A percentile compares a stretch with the other conserved stretches of the same genome.
Evolutionary conservation across 108 stramenopile species (phyloP).

Genomic region (Conticribra weissflogii): DNA sequence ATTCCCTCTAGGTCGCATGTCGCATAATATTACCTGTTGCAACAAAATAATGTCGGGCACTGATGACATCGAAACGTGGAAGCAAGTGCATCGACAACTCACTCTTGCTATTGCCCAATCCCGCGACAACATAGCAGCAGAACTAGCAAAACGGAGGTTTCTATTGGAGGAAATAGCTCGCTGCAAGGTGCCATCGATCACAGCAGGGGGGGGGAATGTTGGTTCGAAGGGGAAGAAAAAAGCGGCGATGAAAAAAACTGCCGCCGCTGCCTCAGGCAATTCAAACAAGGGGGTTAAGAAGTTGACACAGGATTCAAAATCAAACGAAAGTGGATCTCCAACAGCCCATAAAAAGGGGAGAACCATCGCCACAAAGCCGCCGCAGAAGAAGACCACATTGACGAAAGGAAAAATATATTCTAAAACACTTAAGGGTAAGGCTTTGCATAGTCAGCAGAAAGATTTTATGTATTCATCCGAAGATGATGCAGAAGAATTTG

Average conservation of each 20-base stretch:
- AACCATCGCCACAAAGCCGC: not conserved
- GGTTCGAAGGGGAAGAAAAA: slow-evolving; percentile 20
- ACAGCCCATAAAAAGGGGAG: not conserved
- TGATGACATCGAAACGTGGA: slow-evolving; percentile 63
- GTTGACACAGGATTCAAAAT: not conserved
- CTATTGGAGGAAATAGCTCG: slow-evolving; percentile 68
- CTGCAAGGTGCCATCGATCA: slow-evolving; percentile 17
- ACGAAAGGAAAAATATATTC: not conserved
- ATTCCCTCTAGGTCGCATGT: too few species aligned
- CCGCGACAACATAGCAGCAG: slow-evolving; percentile 63
- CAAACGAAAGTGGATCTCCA: not conserved
- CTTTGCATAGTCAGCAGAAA: not conserved
- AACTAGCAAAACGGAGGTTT: slow-evolving; percentile 62
- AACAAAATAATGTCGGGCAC: slow-evolving; percentile 8
- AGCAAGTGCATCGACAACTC: slow-evolving; percentile 57
- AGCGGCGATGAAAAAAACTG: slow-evolving; percentile 8
- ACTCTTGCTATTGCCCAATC: slow-evolving; percentile 61
- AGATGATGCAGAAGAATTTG: not conserved
- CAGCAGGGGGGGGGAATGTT: not conserved
- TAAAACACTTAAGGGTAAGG: not conserved
- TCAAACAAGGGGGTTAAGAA: not conserved
- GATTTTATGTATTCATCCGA: too few species aligned
- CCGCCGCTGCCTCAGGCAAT: not conserved
- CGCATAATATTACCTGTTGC: too few species aligned
- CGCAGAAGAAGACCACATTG: not conserved